Base-by-base conservation (phyloP, 768 basidiomycete genomes). In the Plicaturopsis crispa region DNA sequence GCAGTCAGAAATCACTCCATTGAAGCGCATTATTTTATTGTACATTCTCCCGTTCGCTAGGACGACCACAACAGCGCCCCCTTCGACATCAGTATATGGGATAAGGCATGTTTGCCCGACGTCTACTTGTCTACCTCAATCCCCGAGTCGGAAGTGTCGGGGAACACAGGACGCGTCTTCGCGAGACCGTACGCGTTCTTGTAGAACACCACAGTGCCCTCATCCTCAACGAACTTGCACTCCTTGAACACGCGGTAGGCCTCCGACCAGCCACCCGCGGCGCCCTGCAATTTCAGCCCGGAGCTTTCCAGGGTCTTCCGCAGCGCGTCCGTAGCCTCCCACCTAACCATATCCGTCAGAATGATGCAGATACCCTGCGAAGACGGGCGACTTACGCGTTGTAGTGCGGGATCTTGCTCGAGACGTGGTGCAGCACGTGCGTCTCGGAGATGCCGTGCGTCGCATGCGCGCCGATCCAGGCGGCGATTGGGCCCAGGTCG, bases 361-460 rank as follows among this genome's bases (percentile, higher is more conserved):
- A 16, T 34, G 10, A 34, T 8, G 33, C 8, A 7, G 8, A 34
- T 10, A 8, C 18, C 8, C 11, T 19, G 18, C 10, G 18, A 18
- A 34, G 33, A 8, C 18, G 33, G 14, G 26, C 14, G 26, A 8
- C 10, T 28, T 14, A 6, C 65, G 88, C 85, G 45, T 89, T 66
- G 59, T 91, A 97, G 60, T 99, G 94, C 14, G 94, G 94, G 47
- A 98, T 97, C 67, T 93, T 94, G 73, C 83, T 87, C 43, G 73
- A 79, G 44, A 94, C 75, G 60, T 97, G 94, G 62, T 98, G 94
- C 16, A 79, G 64, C 40, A 96, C 83, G 57, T 94, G 90, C 21
- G 90, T 93, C 68, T 93, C 90, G 4, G 86, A 90, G 55, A 94
- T 91, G 48, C 91, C 89, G 59, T 94, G 80, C 19, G 93, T 88